phyloP scores from a whole-genome alignment of 2,329 filamentous ascomycete species.

The Claviceps monticola region DNA sequence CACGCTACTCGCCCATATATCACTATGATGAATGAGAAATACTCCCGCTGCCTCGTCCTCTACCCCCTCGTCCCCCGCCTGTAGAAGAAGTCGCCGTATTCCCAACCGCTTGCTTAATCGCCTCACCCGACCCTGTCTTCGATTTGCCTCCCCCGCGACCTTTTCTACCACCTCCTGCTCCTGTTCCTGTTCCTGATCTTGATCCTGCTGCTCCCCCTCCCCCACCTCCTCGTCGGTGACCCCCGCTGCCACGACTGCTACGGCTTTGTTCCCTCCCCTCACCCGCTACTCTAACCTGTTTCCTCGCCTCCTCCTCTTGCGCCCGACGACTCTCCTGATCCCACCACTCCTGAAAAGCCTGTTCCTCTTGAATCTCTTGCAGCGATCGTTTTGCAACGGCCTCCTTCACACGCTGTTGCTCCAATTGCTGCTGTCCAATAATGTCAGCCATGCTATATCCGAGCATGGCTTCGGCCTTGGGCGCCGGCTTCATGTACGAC shows the following conservation, averaged over 20 bases:
- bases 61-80: background rate
- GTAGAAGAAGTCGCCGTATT: background rate
- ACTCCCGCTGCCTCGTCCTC: slow-evolving; percentile 4
- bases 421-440: slow-evolving; percentile 69
- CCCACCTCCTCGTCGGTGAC: slow-evolving; percentile 14
- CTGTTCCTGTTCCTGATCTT: slow-evolving; percentile 8
- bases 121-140: slow-evolving; percentile 9
- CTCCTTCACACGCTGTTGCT: slow-evolving; percentile 71
- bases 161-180: background rate
- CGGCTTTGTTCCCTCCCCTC: slow-evolving; percentile 20
- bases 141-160: slow-evolving; percentile 15
- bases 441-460: slow-evolving; percentile 78
- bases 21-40: too few species aligned
- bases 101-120: slow-evolving; percentile 4
- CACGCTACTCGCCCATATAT: too few species aligned
- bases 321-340: slow-evolving; percentile 66
- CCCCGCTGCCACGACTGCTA: slow-evolving; percentile 10
- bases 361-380: slow-evolving; percentile 91
- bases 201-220: slow-evolving; percentile 8
- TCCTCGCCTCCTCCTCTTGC: slow-evolving; percentile 44
- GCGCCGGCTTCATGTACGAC: slow-evolving; percentile 41
- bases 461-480: slow-evolving; percentile 47
- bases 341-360: slow-evolving; percentile 96
- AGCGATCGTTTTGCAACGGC: slow-evolving; percentile 77
- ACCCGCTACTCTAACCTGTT: slow-evolving; percentile 19